phyloP scores from a whole-genome alignment of 2,329 filamentous ascomycete species.

The Periconia sp. region DNA sequence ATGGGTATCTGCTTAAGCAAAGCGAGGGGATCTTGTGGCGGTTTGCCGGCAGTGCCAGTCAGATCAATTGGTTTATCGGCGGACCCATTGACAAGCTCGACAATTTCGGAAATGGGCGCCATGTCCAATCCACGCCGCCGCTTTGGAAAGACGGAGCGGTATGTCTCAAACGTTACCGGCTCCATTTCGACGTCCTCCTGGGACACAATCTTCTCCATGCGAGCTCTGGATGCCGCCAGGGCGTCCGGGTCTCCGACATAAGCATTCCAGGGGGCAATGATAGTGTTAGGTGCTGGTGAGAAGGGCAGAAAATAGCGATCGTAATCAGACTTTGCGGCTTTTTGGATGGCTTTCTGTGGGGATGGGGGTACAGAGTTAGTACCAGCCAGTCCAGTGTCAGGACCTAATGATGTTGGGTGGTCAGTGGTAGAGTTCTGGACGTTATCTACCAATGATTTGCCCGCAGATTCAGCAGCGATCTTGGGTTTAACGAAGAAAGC shows the following conservation, averaged over 20 bases:
- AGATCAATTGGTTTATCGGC: slow-evolving; percentile 47
- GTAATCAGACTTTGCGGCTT: slow-evolving; percentile 44
- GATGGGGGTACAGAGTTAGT: slow-evolving; percentile 34
- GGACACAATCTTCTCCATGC: slow-evolving; percentile 28
- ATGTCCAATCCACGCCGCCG: slow-evolving; percentile 19
- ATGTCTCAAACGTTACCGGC: slow-evolving; percentile 13
- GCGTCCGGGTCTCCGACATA: slow-evolving; percentile 33
- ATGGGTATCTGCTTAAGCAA: slow-evolving; percentile 60
- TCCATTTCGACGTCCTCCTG: slow-evolving; percentile 17
- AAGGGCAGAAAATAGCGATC: slow-evolving; percentile 77
- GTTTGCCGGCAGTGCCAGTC: slow-evolving; percentile 35
- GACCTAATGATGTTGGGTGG: slow-evolving; percentile 27
- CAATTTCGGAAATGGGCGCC: slow-evolving; percentile 37
- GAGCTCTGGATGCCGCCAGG: slow-evolving; percentile 26
- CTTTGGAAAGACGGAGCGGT: slow-evolving; percentile 21
- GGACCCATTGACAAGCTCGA: slow-evolving; percentile 49
- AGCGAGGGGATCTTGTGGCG: slow-evolving; percentile 36
- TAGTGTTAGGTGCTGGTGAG: slow-evolving; percentile 72
- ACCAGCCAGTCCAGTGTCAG: slow-evolving; percentile 17
- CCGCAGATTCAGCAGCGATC: slow-evolving; percentile 29
- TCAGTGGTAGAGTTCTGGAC: slow-evolving; percentile 33
- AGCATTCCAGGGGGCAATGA: slow-evolving; percentile 60
- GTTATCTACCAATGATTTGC: slow-evolving; percentile 32
- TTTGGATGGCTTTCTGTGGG: slow-evolving; percentile 34
- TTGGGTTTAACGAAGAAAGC: slow-evolving; percentile 50